These are phyloP conservation scores for Posidonia australis DNA, from an alignment of 106 monocot species.

Conservation along the genomic window DNA sequence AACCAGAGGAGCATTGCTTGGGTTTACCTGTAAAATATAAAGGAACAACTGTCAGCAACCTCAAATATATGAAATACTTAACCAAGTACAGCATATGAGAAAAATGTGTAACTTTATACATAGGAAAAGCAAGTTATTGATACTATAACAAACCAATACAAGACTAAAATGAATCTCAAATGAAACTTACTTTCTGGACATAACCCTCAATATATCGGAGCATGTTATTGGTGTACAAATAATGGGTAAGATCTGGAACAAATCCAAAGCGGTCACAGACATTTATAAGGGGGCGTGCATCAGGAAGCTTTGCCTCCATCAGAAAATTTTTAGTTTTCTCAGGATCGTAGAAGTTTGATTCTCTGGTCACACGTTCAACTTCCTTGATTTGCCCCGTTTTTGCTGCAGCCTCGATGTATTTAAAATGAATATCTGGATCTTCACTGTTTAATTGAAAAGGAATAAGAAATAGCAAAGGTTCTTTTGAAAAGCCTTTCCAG, in stretches of 20 bases:
- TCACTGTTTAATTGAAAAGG: constrained; percentile 43
- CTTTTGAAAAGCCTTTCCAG: not conserved
- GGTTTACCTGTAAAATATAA: constrained; percentile 58
- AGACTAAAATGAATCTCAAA: not conserved
- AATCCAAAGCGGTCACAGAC: constrained; percentile 98
- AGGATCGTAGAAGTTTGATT: constrained; percentile 96
- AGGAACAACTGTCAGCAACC: not conserved
- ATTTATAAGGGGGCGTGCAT: constrained; percentile 94
- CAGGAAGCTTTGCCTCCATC: constrained; percentile 98
- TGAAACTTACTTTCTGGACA: constrained; percentile 77
- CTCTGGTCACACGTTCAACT: constrained; percentile 96
- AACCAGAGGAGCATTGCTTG: constrained; percentile 82
- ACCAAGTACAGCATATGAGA: too few species aligned
- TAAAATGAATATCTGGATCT: constrained; percentile 97
- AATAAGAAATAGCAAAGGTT: constrained; percentile 4
- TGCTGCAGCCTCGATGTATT: constrained; percentile 96
- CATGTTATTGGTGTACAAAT: constrained; percentile 91
- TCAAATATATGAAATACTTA: not conserved
- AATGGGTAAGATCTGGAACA: constrained; percentile 96
- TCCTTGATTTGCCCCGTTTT: constrained; percentile 99
- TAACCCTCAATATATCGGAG: constrained; percentile 99
- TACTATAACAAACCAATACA: not conserved
- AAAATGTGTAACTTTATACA: too few species aligned
- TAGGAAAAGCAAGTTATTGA: too few species aligned
- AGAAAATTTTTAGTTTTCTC: constrained; percentile 97